These are phyloP conservation scores for Alternaria panax DNA, from an alignment of 2,329 filamentous ascomycete genomes.

Conservation along the genomic window DNA sequence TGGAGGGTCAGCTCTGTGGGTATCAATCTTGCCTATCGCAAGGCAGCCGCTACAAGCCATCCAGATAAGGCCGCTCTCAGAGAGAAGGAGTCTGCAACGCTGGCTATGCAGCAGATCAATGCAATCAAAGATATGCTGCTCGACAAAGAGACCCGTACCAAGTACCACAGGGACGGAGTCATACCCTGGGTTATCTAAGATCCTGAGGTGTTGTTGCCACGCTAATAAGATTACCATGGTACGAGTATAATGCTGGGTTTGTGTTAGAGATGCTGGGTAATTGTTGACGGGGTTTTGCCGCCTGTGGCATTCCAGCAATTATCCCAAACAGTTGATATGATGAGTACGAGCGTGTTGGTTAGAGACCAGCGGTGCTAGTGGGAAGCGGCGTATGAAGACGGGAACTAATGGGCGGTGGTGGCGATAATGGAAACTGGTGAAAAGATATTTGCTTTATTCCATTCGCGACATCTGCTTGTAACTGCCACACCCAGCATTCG, in stretches of 20 bases:
- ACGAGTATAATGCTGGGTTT: background rate
- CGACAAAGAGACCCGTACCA: constrained; percentile 13
- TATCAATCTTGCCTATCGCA: constrained; percentile 30
- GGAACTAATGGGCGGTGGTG: background rate
- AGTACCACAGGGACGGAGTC: constrained; percentile 20
- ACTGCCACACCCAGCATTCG: background rate
- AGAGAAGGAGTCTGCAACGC: constrained; percentile 21
- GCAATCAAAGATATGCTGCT: constrained; percentile 35
- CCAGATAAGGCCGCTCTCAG: constrained; percentile 29
- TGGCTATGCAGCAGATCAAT: constrained; percentile 36
- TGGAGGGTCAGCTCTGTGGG: constrained; percentile 19
- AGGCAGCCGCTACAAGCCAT: constrained; percentile 23
- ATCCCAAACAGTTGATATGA: background rate
- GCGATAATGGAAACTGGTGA: background rate
- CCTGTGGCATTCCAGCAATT: background rate
- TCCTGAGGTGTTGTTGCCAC: background rate
- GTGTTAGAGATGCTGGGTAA: background rate
- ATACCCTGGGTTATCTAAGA: constrained; percentile 16
- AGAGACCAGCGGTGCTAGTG: background rate
- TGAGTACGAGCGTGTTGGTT: background rate
- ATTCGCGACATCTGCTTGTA: background rate
- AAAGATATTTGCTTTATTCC: background rate
- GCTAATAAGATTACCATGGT: background rate
- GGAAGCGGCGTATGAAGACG: background rate
- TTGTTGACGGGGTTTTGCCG: background rate